Evolutionary conservation across 2,329 filamentous ascomycete species (phyloP).

Genomic region (Samsoniella hepiali): DNA sequence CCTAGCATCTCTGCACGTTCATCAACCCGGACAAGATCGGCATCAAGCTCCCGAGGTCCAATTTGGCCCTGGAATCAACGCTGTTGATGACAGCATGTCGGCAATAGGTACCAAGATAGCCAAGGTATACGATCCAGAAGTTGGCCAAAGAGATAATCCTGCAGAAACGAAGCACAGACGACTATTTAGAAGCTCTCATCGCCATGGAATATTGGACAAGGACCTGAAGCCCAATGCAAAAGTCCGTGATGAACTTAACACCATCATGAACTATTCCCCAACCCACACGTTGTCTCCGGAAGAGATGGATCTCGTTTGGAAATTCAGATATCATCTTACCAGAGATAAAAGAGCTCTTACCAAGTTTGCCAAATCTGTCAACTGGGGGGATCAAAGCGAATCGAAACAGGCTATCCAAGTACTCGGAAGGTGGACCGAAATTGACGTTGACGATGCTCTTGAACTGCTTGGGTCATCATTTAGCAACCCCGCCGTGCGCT

Average conservation of each 20-base stretch:
- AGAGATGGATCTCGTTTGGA: constrained; percentile 96
- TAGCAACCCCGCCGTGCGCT: constrained; percentile 80
- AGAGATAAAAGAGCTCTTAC: constrained; percentile 89
- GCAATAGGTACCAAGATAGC: constrained; percentile 62
- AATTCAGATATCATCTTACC: constrained; percentile 91
- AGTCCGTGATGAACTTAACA: constrained; percentile 88
- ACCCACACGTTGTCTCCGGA: constrained; percentile 84
- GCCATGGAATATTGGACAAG: constrained; percentile 90
- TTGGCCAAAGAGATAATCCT: constrained; percentile 84
- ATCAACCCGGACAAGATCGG: constrained; percentile 61
- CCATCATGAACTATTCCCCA: constrained; percentile 87
- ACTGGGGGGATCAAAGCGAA: constrained; percentile 85
- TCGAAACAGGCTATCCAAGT: constrained; percentile 86
- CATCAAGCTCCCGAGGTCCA: constrained; percentile 86
- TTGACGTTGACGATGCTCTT: constrained; percentile 93
- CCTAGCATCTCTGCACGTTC: constrained; percentile 55
- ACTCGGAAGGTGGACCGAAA: constrained; percentile 89
- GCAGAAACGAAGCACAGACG: constrained; percentile 92
- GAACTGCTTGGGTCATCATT: constrained; percentile 92
- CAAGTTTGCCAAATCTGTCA: constrained; percentile 97
- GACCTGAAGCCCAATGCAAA: constrained; percentile 96
- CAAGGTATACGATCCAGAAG: constrained; percentile 88
- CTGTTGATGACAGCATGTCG: constrained; percentile 50
- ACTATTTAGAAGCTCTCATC: constrained; percentile 81
- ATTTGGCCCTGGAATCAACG: constrained; percentile 84